These are phyloP conservation scores for Massariosphaeria phaeospora DNA, from an alignment of 495 filamentous ascomycete species.

Conservation along the genomic window DNA sequence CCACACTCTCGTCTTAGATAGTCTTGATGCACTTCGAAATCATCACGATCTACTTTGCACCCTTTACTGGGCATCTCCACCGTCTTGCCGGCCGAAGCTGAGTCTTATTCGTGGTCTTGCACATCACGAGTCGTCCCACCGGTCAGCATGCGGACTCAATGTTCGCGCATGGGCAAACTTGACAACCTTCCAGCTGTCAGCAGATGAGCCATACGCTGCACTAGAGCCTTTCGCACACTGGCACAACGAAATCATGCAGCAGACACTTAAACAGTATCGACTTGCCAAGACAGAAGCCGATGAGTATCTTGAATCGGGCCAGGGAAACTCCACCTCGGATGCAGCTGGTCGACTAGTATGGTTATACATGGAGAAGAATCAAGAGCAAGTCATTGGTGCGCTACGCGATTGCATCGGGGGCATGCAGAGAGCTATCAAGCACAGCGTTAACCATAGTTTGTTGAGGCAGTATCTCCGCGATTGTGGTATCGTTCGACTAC, in stretches of 20 bases:
- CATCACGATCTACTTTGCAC: conserved; percentile 90
- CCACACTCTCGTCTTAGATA: conserved; percentile 61
- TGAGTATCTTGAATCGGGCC: conserved; percentile 45
- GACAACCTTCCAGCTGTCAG: conserved; percentile 66
- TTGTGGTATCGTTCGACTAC: conserved; percentile 37
- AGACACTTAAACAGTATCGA: conserved; percentile 55
- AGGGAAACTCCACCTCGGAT: conserved; percentile 37
- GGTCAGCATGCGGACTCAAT: conserved; percentile 78
- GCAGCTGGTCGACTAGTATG: conserved; percentile 52
- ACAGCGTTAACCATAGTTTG: conserved; percentile 38
- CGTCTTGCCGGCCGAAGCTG: conserved; percentile 61
- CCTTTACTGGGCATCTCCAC: conserved; percentile 79
- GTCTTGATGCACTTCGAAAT: conserved; percentile 83
- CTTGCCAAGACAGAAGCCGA: conserved; percentile 59
- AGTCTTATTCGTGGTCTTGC: conserved; percentile 72
- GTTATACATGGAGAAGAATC: conserved; percentile 55
- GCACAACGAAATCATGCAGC: conserved; percentile 56
- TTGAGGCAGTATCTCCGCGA: conserved; percentile 39
- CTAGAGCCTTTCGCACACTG: conserved; percentile 51
- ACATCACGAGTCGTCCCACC: conserved; percentile 71
- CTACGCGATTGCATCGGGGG: conserved; percentile 52
- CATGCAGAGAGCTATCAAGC: conserved; percentile 49
- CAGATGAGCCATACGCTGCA: conserved; percentile 35
- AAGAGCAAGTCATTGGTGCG: conserved; percentile 56
- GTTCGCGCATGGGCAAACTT: conserved; percentile 77